These are phyloP conservation scores for Carpinus viminea DNA, from an alignment of 306 rosid species.

Conservation along the genomic window DNA sequence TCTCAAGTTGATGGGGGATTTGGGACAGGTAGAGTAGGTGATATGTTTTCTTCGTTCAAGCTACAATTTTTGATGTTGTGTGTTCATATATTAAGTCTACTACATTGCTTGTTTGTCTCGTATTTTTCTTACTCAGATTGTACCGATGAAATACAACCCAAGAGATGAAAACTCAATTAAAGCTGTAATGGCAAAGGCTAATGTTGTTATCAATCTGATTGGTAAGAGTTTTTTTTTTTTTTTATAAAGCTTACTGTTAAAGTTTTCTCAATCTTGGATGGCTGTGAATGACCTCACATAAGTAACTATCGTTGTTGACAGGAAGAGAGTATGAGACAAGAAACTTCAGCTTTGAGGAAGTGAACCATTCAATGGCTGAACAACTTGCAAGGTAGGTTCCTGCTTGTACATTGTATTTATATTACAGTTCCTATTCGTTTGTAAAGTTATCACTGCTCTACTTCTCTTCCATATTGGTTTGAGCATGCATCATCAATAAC, in stretches of 20 bases:
- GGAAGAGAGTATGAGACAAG: slow-evolving; percentile 98
- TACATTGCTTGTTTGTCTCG: slow-evolving; percentile 29
- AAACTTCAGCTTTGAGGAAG: slow-evolving; percentile 95
- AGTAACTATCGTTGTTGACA: slow-evolving; percentile 44
- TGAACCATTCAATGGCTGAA: slow-evolving; percentile 87
- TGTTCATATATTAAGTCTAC: slow-evolving; percentile 14
- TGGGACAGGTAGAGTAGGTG: slow-evolving; percentile 81
- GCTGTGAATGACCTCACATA: slow-evolving; percentile 27
- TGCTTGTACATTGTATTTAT: slow-evolving; percentile 8
- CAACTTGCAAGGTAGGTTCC: slow-evolving; percentile 71
- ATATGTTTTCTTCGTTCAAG: slow-evolving; percentile 25
- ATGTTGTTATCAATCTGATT: slow-evolving; percentile 91
- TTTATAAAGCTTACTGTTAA: slow-evolving; percentile 5
- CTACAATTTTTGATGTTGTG: slow-evolving; percentile 12
- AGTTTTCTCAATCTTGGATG: slow-evolving; percentile 15
- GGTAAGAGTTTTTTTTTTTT: slow-evolving; percentile 48
- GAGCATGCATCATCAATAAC: background rate
- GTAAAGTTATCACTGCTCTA: background rate
- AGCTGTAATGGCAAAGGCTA: slow-evolving; percentile 97
- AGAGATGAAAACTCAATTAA: slow-evolving; percentile 92
- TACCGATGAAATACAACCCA: slow-evolving; percentile 96
- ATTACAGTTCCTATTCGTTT: background rate
- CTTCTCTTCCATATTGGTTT: background rate
- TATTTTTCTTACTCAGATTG: slow-evolving; percentile 57
- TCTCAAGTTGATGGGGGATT: slow-evolving; percentile 97